phyloP scores from a whole-genome alignment of 768 basidiomycete species.

The Termitomyces bulborhizus region DNA sequence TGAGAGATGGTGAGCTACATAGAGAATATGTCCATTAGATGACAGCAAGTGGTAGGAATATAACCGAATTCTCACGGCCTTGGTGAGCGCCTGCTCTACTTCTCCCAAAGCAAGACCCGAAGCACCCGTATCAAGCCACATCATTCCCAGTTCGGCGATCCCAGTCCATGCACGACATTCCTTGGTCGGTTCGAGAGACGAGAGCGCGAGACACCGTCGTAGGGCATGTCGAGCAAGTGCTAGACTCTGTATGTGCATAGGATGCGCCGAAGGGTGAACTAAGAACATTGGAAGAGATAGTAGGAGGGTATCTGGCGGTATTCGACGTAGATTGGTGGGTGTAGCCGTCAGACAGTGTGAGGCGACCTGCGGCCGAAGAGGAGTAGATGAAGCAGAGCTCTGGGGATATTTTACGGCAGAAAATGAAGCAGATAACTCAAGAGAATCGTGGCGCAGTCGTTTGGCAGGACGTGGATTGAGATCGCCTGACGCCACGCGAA shows the following conservation, averaged over 20 bases:
- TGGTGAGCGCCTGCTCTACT: conserved; percentile 63
- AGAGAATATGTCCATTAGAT: not conserved
- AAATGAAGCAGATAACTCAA: too few relatives aligned
- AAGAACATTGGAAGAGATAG: conserved; percentile 57
- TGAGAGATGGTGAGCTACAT: conserved; percentile 47
- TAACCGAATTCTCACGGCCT: conserved; percentile 47
- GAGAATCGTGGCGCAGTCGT: conserved; percentile 19
- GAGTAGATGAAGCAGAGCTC: not conserved
- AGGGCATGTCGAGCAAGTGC: conserved; percentile 51
- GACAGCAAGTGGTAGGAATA: not conserved
- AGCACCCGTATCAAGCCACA: conserved; percentile 37
- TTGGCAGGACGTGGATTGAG: conserved; percentile 28
- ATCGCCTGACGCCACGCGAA: conserved; percentile 9
- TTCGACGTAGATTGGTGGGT: not conserved
- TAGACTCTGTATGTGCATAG: conserved; percentile 46
- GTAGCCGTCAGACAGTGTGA: not conserved
- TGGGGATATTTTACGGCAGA: not conserved
- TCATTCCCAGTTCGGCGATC: conserved; percentile 63
- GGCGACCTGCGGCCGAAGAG: not conserved
- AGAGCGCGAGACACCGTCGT: conserved; percentile 44
- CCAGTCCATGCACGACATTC: conserved; percentile 71
- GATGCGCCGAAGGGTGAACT: conserved; percentile 60
- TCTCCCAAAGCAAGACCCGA: conserved; percentile 47
- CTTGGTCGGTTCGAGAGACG: conserved; percentile 45
- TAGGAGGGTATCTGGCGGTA: conserved; percentile 43